These are phyloP conservation scores for Tuber borchii DNA, from an alignment of 495 filamentous ascomycete genomes.

Conservation along the genomic window DNA sequence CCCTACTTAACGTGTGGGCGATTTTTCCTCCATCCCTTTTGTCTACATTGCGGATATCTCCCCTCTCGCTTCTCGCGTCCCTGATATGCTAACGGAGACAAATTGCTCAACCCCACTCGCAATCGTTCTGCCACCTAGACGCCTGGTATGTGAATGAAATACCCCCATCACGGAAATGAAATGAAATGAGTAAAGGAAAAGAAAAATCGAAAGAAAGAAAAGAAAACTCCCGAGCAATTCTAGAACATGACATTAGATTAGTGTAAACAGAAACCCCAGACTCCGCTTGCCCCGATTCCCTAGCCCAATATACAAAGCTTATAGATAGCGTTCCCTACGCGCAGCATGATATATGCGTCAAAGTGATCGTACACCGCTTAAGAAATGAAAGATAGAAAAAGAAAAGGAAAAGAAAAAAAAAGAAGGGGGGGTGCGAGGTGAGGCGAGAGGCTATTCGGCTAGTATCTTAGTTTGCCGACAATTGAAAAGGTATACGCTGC, in stretches of 20 bases:
- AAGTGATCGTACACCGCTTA: neutral
- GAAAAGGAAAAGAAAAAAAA: neutral
- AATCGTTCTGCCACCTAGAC: neutral
- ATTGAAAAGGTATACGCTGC: conserved; percentile 57
- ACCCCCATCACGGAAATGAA: neutral
- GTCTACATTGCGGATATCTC: neutral
- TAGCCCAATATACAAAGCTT: neutral
- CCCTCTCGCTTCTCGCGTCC: neutral
- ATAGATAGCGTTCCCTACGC: neutral
- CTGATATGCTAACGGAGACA: neutral
- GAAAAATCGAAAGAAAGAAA: neutral
- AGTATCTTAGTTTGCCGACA: conserved; percentile 57
- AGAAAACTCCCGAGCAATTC: conserved; percentile 12
- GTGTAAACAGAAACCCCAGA: conserved; percentile 11
- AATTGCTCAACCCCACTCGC: neutral
- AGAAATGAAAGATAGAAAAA: neutral
- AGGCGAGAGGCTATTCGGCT: conserved; percentile 16
- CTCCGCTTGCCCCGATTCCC: conserved; percentile 18
- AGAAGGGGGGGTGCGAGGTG: neutral
- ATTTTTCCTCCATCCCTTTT: neutral
- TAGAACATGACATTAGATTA: conserved; percentile 8
- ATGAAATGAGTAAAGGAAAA: conserved; percentile 2
- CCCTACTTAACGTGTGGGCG: neutral
- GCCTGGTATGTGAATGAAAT: neutral
- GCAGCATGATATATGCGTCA: neutral